phyloP scores from a whole-genome alignment of 164 flowering plant species.

The Tetrastigma voinierianum region DNA sequence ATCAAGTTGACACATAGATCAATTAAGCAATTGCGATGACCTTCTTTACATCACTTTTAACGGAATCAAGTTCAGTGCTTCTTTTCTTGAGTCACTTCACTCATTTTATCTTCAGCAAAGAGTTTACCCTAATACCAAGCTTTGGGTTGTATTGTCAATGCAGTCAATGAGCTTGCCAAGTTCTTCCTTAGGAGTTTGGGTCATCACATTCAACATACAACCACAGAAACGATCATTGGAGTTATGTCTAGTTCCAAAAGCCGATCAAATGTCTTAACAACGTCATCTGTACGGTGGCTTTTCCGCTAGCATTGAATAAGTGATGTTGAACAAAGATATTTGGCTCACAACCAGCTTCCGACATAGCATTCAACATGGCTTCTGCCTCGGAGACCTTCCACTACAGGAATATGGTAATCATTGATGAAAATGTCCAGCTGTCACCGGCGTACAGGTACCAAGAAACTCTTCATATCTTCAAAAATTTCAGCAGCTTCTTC shows the following conservation, averaged over 20 bases:
- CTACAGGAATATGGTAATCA: slow-evolving; percentile 79
- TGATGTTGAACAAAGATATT: slow-evolving; percentile 76
- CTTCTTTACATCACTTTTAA: slow-evolving; percentile 58
- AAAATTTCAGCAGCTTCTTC: slow-evolving; percentile 74
- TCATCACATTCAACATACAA: slow-evolving; percentile 84
- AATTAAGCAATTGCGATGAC: slow-evolving; percentile 87
- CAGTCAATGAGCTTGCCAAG: slow-evolving; percentile 56
- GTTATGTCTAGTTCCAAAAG: slow-evolving; percentile 49
- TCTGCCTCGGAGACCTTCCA: slow-evolving; percentile 86
- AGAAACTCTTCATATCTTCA: slow-evolving; percentile 72
- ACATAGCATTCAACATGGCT: slow-evolving; percentile 61
- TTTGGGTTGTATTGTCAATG: slow-evolving; percentile 63
- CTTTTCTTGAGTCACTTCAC: slow-evolving; percentile 34
- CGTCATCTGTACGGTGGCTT: slow-evolving; percentile 71
- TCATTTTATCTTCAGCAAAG: slow-evolving; percentile 44
- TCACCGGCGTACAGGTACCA: slow-evolving; percentile 69
- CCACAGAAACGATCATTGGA: slow-evolving; percentile 76
- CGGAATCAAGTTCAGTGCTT: slow-evolving; percentile 45
- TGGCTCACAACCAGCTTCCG: slow-evolving; percentile 79
- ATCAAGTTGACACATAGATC: slow-evolving; percentile 78
- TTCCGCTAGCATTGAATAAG: slow-evolving; percentile 89
- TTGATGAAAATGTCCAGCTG: slow-evolving; percentile 83
- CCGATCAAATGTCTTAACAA: slow-evolving; percentile 63
- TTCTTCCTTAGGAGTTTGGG: slow-evolving; percentile 71
- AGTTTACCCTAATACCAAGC: slow-evolving; percentile 61